These are phyloP conservation scores for Fraxinus quadrangulata DNA, from an alignment of 257 asterid genomes.

Conservation along the genomic window DNA sequence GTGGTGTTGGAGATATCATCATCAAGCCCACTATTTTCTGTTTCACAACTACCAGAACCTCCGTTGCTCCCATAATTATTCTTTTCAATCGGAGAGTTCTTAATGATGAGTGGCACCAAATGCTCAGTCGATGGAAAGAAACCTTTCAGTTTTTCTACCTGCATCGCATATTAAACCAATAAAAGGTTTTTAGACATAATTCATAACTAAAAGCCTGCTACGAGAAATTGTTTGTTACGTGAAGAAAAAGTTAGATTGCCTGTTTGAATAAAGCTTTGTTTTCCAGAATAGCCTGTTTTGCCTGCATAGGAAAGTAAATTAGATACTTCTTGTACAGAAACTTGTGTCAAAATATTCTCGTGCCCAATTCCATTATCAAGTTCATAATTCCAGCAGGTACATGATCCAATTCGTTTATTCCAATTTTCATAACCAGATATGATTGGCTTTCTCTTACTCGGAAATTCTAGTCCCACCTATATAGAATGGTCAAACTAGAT, in stretches of 20 bases:
- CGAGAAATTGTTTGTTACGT: not conserved
- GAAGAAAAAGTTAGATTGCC: not conserved
- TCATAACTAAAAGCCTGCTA: not conserved
- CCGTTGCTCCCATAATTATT: too few relatives aligned
- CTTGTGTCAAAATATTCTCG: not conserved
- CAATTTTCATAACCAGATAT: too few relatives aligned
- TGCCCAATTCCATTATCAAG: not conserved
- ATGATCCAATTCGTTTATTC: not conserved
- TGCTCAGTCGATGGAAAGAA: not conserved
- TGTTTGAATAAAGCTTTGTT: not conserved
- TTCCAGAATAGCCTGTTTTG: not conserved
- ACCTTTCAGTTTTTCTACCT: not conserved
- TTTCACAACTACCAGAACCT: constrained; percentile 20
- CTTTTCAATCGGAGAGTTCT: not conserved
- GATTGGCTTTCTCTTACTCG: not conserved
- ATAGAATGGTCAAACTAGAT: not conserved
- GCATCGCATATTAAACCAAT: not conserved
- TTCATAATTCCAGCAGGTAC: not conserved
- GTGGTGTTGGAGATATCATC: not conserved
- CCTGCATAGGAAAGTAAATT: not conserved
- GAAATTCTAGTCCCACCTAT: not conserved
- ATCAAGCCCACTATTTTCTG: not conserved
- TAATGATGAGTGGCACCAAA: not conserved
- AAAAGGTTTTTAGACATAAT: not conserved
- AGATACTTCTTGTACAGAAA: not conserved